Base-by-base conservation (phyloP, 116 monocot species). In the Dioscorea cayenensis region DNA sequence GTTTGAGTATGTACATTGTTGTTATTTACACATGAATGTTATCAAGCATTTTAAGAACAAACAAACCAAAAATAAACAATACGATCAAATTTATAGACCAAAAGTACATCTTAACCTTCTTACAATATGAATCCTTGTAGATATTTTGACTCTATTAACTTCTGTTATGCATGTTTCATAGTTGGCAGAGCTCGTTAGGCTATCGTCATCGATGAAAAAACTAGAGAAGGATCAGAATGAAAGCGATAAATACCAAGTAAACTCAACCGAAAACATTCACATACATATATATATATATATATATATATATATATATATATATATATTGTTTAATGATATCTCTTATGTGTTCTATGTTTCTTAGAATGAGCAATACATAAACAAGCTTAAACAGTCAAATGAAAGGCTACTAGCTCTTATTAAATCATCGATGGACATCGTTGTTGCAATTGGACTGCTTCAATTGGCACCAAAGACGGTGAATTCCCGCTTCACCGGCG, bases 391-490 rank as follows among this genome's bases (percentile, higher is more conserved):
- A 63, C 69, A 83, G 65, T 91, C 85, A 18, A 91, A 99, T 73
- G 91, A 87, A 23, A 85, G 94, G 78, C 78, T 85, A 37, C 72
- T 94, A 14, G 66, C 91, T 62, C 72, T 99, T 74, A 74, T 91
- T 19, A 99, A 94, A 76, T 35, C 94, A 70, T 89, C 91, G 12
- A 65, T 99, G 77, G 94, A 99, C 80, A 51, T 99, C 12, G 87
- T 94, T 27, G 94, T 99, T 67, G 99, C 99, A 27, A 68, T 87
- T 36, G 99, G 99, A 70, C 85, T 99, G 66, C 94, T 99, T 59
- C 94, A 89, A 52, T 71, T 99, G 36, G 84, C 91, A 35, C 99
- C 94, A 6, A 87, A 87, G 81, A 91, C 82, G 29, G 81, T 99
- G 65, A 94, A 89, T 62, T 85, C 99, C 48, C 91, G 94, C 32